Base-by-base conservation (phyloP, 106 monocot genomes). In the Platanthera zijinensis region DNA sequence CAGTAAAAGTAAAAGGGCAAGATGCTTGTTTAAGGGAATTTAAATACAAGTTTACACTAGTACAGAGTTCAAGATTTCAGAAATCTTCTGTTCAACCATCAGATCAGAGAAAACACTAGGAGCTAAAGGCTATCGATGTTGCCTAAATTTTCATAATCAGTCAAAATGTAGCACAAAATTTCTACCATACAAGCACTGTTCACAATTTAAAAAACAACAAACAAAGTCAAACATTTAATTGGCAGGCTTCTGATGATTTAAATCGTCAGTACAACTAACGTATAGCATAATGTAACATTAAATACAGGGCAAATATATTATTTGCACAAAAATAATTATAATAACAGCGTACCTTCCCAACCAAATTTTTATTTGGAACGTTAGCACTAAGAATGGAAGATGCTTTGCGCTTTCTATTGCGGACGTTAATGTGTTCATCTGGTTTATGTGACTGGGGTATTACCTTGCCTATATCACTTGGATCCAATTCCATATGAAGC, bases 401-500 rank as follows among this genome's bases (percentile, higher is more conserved):
- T 22, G 19, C 51, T 22, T 72, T 72, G 5, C 72, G 49, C 51
- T 72, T 72, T 72, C 72, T 51, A 51, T 15, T 72, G 18, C 50
- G 22, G 12, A 11, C 50, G 22, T 47, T 18, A 7, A 51, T 72
- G 72, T 1, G 21, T 72, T 51, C 72, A 72, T 72, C 72, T 72
- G 51, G 6, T 72, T 51, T 51, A 72, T 50, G 49, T 51, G 21
- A 50, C 7, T 50, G 48, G 18, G 19, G 10, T 72, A 51, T 10
- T 51, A 72, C 50, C 18, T 72, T 13, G 10, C 51, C 51, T n/a
- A 51, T 51, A 48, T 47, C n/a, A 19, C 72, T 51, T 51, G 5
- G 46, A 50, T 72, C 72, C 51, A 51, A 51, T 5, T 51, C 72
- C 39, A 51, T 50, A 19, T 72, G 21, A 72, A 72, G 51, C 46